Base-by-base conservation (phyloP, 495 filamentous ascomycete species). In the Penicillium mononematosum region DNA sequence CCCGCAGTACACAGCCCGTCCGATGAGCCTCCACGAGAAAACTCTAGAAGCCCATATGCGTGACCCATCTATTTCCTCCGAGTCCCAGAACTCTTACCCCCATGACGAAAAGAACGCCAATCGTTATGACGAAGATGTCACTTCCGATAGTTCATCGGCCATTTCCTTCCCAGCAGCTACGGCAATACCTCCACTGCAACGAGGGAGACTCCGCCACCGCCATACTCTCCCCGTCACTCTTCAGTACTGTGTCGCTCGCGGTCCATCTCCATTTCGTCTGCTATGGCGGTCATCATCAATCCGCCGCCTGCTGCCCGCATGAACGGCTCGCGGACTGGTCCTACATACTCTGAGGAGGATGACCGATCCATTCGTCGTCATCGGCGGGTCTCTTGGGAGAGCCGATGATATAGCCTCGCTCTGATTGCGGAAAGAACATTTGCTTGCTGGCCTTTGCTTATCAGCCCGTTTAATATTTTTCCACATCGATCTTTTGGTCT, bases 151-250 rank as follows among this genome's bases (percentile, higher is more conserved):
- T 46, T 76, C 76, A 20, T 79, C 76, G 8, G 69, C 70, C 14
- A 61, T 75, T 56, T 79, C 76, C 11, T 79, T 54, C 71, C 75
- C 3, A 79, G 76, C 57, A 78, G 74, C 50, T 79, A 75, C 58
- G 76, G 76, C 8, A 76, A 79, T 51, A 79, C 76, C 6, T 79
- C 76, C 1, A 79, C 76, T 9, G 76, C 75, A 10, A 79, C 76
- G 5, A 56, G 76, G 20, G 76, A 79, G 27, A 79, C 76, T 1
- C 76, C 75, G 2, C 76, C 76, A 34, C 76, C 76, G 48, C 72
- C 76, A 4, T 79, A 79, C 43, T 79, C 76, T 6, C 68, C 74
- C 2, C 65, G 64, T 9, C 59, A 61, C 7, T 68, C 65, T 5
- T 57, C 56, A 12, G 67, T 69, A 24, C 59, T 73, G 5, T 55